A percentile compares a stretch with the other conserved stretches of the same genome.
phyloP scores from a whole-genome alignment of 495 filamentous ascomycete genomes.

The Trichocladium antarcticum region DNA sequence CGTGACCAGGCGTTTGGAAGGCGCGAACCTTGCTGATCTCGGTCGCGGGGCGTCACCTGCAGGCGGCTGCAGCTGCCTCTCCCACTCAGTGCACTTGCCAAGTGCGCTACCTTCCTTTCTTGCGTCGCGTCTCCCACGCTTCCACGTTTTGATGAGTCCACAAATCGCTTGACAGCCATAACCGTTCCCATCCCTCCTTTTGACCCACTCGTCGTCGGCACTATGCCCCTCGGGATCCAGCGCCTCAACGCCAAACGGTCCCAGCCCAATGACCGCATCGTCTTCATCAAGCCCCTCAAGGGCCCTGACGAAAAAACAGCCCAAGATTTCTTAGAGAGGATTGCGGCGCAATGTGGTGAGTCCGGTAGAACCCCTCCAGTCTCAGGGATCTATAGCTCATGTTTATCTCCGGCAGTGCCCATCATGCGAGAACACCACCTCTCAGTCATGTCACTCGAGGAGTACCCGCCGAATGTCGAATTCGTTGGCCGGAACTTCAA shows the following conservation, averaged over 20 bases:
- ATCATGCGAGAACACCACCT: conserved; percentile 62
- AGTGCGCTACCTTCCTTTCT: neutral
- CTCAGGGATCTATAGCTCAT: neutral
- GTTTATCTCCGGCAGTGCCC: conserved; percentile 33
- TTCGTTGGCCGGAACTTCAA: conserved; percentile 77
- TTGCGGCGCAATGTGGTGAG: conserved; percentile 62
- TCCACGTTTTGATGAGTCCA: no score
- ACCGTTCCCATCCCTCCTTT: no score
- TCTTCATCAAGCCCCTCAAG: conserved; percentile 65
- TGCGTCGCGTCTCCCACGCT: no score
- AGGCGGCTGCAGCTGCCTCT: neutral
- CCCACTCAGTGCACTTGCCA: neutral
- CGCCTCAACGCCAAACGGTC: conserved; percentile 55
- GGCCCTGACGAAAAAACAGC: conserved; percentile 48
- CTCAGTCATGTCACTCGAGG: conserved; percentile 61
- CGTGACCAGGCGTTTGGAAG: conserved; percentile 12
- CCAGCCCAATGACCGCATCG: conserved; percentile 56
- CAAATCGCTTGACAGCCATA: no score
- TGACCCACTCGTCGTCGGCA: neutral
- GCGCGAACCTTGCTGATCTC: conserved; percentile 1
- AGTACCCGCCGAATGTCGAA: conserved; percentile 61
- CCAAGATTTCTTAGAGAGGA: conserved; percentile 59
- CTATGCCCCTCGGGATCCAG: conserved; percentile 58
- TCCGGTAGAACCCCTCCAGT: neutral
- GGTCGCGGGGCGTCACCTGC: neutral